Base-by-base conservation (phyloP, 2,329 filamentous ascomycete species). In the Blastomyces silverae region DNA sequence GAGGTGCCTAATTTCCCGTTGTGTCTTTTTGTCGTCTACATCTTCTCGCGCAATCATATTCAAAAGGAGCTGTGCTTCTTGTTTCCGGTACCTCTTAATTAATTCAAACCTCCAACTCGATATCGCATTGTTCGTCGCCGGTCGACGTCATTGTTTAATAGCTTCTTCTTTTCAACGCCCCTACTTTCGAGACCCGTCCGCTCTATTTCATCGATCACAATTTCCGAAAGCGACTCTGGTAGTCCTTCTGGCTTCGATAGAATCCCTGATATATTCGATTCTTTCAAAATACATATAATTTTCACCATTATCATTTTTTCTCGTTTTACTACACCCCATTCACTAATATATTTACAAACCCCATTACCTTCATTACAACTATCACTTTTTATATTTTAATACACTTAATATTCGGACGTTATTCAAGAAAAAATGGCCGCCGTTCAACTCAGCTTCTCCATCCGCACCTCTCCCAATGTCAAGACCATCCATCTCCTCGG, bases 401-500 rank as follows among this genome's bases (percentile, higher is more conserved):
- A 64, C 44, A 63, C 46, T 55, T 63, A 63, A 61, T 66, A 58
- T 52, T 61, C 61, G 46, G 57, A 66, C 64, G 62, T 63, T 59
- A 55, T 58, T 66, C 64, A 69, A 70, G 66, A 87, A 77, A 77
- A 53, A 82, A 96, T 96, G 91, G 88, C 92, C 80, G 84, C 91
- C 78, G 87, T 94, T 80, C 93, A 97, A 82, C 88, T 96, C 72
- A 93, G 92, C 77, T 97, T 97, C 83, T 89, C 89, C 79, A 90
- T 97, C 79, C 91, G 92, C 83, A 95, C 95, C 78, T 96, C 92
- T 76, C 87, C 91, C 77, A 91, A 92, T 81, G 91, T 95, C 85
- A 96, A 97, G 87, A 93, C 92, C 75, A 93, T 96, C 77, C 93
- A 97, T 78, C 85, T 99, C 71, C 89, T 97, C 80, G 93, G 93